Conservation (phyloP, 306 rosid genomes). For the Oxytropis ochrocephala region DNA sequence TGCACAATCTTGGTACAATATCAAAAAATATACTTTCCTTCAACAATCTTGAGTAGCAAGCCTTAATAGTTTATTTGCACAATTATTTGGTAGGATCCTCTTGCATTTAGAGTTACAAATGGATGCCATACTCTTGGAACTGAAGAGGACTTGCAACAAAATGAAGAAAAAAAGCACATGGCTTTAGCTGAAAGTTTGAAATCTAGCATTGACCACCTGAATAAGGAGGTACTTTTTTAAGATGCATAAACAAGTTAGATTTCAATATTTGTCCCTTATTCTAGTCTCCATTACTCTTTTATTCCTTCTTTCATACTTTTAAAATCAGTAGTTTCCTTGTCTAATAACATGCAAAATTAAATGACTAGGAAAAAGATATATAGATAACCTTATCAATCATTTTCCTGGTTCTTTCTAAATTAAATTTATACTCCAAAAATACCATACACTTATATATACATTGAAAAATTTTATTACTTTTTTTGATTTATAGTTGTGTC, state of each 20-base stretch:
- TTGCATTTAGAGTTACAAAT: constrained; percentile 29
- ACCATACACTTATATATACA: too few relatives aligned
- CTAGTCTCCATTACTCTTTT: background rate
- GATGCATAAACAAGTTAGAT: background rate
- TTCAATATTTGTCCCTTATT: background rate
- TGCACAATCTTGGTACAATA: background rate
- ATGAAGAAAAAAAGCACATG: constrained; percentile 46
- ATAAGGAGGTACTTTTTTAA: constrained; percentile 56
- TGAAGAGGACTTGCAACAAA: constrained; percentile 36
- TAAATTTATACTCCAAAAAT: too few relatives aligned
- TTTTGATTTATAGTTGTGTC: background rate
- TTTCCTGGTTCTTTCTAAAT: too few relatives aligned
- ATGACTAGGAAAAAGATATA: too few relatives aligned
- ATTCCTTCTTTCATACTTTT: background rate
- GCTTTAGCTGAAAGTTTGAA: constrained; percentile 56
- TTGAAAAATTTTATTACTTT: too few relatives aligned
- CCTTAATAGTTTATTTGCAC: constrained; percentile 19
- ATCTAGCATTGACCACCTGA: constrained; percentile 73
- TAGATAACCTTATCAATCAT: too few relatives aligned
- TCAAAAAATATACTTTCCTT: background rate
- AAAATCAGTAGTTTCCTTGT: background rate
- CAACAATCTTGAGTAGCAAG: constrained; percentile 9
- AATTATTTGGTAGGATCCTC: constrained; percentile 49
- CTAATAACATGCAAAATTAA: too few relatives aligned
- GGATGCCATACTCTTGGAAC: constrained; percentile 33